Conservation (phyloP, 768 basidiomycete species). For the Scleroderma bovista region DNA sequence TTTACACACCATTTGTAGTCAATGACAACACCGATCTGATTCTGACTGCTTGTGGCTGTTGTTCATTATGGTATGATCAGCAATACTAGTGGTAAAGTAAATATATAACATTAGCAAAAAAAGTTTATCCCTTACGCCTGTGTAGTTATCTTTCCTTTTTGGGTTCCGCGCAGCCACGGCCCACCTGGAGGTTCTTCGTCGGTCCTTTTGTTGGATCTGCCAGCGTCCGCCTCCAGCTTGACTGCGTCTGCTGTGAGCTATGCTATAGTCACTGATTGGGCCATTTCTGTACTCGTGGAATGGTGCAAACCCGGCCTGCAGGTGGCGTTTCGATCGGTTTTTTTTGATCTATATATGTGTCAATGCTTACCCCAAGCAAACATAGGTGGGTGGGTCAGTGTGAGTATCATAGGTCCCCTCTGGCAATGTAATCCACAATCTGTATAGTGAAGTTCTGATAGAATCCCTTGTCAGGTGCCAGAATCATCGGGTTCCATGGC, state of each 20-base stretch:
- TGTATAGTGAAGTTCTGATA: conserved; percentile 9
- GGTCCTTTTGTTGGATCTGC: too few relatives aligned
- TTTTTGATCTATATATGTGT: neutral
- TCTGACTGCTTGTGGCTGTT: too few relatives aligned
- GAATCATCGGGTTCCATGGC: conserved; percentile 2
- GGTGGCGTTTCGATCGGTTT: neutral
- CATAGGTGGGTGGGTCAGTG: conserved; percentile 2
- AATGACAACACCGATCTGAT: too few relatives aligned
- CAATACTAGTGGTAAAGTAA: too few relatives aligned
- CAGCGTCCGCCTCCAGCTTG: too few relatives aligned
- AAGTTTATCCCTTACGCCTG: too few relatives aligned
- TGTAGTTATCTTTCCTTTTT: too few relatives aligned
- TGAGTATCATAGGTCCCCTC: conserved; percentile 3
- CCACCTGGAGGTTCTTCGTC: too few relatives aligned
- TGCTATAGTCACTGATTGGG: conserved; percentile 4
- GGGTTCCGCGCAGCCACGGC: too few relatives aligned
- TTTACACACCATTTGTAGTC: too few relatives aligned
- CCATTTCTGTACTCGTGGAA: conserved; percentile 7
- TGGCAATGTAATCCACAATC: neutral
- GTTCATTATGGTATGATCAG: too few relatives aligned
- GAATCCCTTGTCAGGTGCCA: neutral
- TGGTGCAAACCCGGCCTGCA: conserved; percentile 1
- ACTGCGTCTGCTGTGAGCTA: neutral
- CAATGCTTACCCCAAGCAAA: neutral
- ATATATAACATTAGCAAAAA: too few relatives aligned